Evolutionary conservation across 345 rosid species (phyloP), one percentile per base, ranked within the genome.

Genomic region (Brassica cretica): DNA sequence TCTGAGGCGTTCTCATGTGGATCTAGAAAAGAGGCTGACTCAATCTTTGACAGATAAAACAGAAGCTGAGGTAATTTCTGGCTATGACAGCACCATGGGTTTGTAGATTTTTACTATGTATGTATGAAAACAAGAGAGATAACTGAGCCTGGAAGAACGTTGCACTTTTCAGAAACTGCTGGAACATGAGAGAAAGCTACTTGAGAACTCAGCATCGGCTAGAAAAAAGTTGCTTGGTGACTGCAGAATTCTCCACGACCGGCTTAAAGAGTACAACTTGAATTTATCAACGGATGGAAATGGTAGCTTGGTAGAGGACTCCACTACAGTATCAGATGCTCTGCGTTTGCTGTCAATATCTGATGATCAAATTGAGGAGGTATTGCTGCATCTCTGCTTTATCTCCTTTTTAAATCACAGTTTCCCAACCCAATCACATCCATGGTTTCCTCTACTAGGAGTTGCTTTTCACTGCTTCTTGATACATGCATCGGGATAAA

Each of bases 1-100:
- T 66, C 89, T 96, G 49, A 87, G 97, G 85, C 86, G 72, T 77
- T 85, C 97, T 74, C 93, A 88, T 58, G 83, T 76, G 75, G 81
- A 83, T 80, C 79, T 93, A 81, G 88, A 88, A 86, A 88, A 88
- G 76, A 82, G 91, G 85, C 88, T 89, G 76, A 74, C 73, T 78
- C 85, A 63, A 70, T 84, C 92, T 56, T 51, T 83, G 81, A 82
- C 80, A 74, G 92, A 87, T 74, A 93, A 87, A 82, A 81, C 82
- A 75, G 87, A 89, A 80, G 73, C 84, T 7, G 93, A 93, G 99
- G 99, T 96, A 76, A 66, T 65, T 60, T 76, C 58, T 77, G 1
- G 63, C 70, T 60, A 19, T 73, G 30, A n/a, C 68, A 18, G 71
- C 59, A 58, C 62, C 73, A 32, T 70, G 60, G 25, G 9, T 37